These are phyloP conservation scores for Tolypocladium inflatum DNA, from an alignment of 2,329 filamentous ascomycete species.

Conservation along the genomic window DNA sequence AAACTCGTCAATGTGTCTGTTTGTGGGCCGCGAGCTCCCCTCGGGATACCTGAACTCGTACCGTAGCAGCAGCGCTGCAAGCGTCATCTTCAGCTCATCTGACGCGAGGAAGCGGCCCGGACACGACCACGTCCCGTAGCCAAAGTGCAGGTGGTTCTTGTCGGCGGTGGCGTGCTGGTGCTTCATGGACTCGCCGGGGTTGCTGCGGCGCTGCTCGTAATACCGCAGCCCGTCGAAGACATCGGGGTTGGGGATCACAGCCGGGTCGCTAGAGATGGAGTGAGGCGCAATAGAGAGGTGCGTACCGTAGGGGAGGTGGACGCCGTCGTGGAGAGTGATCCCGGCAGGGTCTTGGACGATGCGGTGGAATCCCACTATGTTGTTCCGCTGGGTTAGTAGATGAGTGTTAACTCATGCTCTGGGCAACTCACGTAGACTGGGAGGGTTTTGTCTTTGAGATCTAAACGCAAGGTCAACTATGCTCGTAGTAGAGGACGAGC, in stretches of 20 bases:
- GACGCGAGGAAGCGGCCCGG: constrained; percentile 8
- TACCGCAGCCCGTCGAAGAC: constrained; percentile 6
- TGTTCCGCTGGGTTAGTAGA: not conserved
- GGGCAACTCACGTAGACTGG: constrained; percentile 1
- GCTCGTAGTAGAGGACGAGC: too few relatives aligned
- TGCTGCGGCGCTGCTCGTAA: constrained; percentile 2
- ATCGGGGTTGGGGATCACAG: not conserved
- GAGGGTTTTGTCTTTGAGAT: constrained; percentile 6
- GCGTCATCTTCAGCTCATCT: constrained; percentile 5
- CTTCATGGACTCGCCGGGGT: not conserved
- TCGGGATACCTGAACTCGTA: constrained; percentile 4
- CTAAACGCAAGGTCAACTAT: not conserved
- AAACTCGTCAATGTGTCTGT: constrained; percentile 5
- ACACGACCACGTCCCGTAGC: constrained; percentile 6
- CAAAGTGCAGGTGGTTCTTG: constrained; percentile 7
- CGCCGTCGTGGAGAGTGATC: constrained; percentile 6
- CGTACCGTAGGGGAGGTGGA: constrained; percentile 3
- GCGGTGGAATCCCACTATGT: constrained; percentile 5
- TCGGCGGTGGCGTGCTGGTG: constrained; percentile 8
- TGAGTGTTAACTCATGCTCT: not conserved
- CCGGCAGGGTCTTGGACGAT: constrained; percentile 4
- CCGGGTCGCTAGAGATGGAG: constrained; percentile 2
- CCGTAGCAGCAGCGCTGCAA: constrained; percentile 3
- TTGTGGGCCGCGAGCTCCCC: not conserved
- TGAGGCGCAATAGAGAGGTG: constrained; percentile 3